Evolutionary conservation across 805 yeast genomes (phyloP).

Genomic region (Pichia cabralensis): DNA sequence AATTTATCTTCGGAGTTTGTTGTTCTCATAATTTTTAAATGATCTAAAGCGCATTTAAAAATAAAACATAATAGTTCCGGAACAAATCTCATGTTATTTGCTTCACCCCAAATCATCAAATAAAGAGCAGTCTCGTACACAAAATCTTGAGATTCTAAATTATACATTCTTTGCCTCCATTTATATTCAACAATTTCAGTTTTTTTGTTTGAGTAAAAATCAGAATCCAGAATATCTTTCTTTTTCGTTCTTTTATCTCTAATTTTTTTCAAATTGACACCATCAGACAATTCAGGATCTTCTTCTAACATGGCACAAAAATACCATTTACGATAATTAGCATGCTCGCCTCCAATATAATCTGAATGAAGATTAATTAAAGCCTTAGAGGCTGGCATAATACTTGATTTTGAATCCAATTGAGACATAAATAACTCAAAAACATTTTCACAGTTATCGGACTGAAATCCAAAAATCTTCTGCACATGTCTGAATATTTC

Average conservation of each 20-base stretch:
- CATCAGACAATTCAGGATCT: slow-evolving; percentile 54
- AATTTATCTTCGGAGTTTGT: slow-evolving; percentile 5
- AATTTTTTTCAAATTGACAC: slow-evolving; percentile 50
- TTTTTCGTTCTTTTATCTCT: slow-evolving; percentile 54
- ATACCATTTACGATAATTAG: slow-evolving; percentile 89
- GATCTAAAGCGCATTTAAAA: slow-evolving; percentile 46
- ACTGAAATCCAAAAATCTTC: slow-evolving; percentile 75
- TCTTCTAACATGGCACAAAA: slow-evolving; percentile 75
- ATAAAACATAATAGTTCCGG: slow-evolving; percentile 46
- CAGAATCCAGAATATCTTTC: slow-evolving; percentile 21
- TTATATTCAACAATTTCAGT: slow-evolving; percentile 72
- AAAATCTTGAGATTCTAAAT: slow-evolving; percentile 44
- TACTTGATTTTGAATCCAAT: slow-evolving; percentile 78
- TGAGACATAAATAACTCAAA: slow-evolving; percentile 70
- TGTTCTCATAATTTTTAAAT: slow-evolving; percentile 30
- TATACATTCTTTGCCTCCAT: slow-evolving; percentile 62
- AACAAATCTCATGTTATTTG: slow-evolving; percentile 49
- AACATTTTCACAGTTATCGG: slow-evolving; percentile 69
- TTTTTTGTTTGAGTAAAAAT: slow-evolving; percentile 22
- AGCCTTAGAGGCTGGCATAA: slow-evolving; percentile 65
- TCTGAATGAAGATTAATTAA: slow-evolving; percentile 74
- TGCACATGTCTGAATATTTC: slow-evolving; percentile 49
- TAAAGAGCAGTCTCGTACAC: slow-evolving; percentile 56
- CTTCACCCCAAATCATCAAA: slow-evolving; percentile 67
- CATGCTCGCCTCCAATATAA: slow-evolving; percentile 82